Evolutionary conservation across 2,329 filamentous ascomycete species (phyloP), one percentile per base, ranked within the genome.

Genomic region (Colletotrichum karsti): DNA sequence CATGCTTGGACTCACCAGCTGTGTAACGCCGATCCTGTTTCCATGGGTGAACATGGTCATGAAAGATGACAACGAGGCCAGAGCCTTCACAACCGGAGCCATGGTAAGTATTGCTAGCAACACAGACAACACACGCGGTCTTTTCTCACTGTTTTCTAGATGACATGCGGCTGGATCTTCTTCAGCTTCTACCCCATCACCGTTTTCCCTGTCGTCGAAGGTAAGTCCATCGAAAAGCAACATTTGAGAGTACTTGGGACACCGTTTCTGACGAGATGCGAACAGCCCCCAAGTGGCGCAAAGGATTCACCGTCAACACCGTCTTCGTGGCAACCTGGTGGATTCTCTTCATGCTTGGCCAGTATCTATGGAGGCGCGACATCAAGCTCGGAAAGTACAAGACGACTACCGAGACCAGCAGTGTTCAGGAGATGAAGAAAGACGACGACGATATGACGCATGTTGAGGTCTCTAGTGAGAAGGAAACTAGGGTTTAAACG

Each of bases 101-200:
- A 72, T 71, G 69, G 58, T 65, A 24, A 35, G 41, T 41, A 35
- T 12, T 6, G 12, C 22, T 10, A 33, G 4, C 7, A 39, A 0
- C 15, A 24, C 30, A n/a, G n/a, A n/a, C n/a, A n/a, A n/a, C n/a
- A 0, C 33, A 37, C 30, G 18, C 12, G n/a, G 12, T 20, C 8
- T 8, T 18, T 15, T 2, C 18, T 59, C 8, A 67, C 35, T 2
- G 2, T 1, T 22, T 24, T 12, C 4, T 18, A 69, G 62, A 70
- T 63, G 60, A 71, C 71, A 10, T 30, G 65, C 8, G 67, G 67
- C 5, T 71, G 61, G 54, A 39, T 50, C n/a, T 65, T 71, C 28
- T 70, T 69, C 51, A 60, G 55, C 13, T 72, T 71, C 18, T 72
- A 69, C 44, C 69, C 69, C 4, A 68, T 71, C 9, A 67, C 60